phyloP scores from a whole-genome alignment of 441 rosid genomes.

The Jatropha multifida region DNA sequence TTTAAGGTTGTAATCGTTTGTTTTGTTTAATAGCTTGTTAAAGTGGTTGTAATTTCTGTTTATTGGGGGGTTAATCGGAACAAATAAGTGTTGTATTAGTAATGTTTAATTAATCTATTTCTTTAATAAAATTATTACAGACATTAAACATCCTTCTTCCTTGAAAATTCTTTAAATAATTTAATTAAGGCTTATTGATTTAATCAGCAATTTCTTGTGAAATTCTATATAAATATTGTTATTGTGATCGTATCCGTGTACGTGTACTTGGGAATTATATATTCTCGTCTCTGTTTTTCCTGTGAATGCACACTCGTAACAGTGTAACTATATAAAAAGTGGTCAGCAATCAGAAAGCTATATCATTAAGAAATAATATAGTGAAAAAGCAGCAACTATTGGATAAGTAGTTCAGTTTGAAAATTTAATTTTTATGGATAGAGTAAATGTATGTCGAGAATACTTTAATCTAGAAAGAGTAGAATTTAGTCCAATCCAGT shows the following conservation, averaged over 20 bases:
- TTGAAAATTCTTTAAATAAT: not conserved
- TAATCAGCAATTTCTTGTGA: too few relatives aligned
- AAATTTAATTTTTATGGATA: too few relatives aligned
- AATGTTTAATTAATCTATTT: not conserved
- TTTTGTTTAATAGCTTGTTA: not conserved
- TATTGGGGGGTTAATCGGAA: not conserved
- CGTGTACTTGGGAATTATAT: too few relatives aligned
- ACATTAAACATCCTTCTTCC: not conserved
- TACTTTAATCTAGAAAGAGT: too few relatives aligned
- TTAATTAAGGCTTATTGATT: too few relatives aligned
- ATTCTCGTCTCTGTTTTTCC: not conserved
- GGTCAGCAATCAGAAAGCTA: too few relatives aligned
- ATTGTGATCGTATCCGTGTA: too few relatives aligned
- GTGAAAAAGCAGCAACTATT: too few relatives aligned
- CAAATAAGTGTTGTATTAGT: not conserved
- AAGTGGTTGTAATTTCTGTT: not conserved
- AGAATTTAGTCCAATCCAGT: too few relatives aligned
- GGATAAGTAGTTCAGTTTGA: too few relatives aligned
- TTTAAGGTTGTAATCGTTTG: not conserved
- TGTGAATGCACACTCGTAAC: not conserved
- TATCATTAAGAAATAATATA: not conserved
- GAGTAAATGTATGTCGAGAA: too few relatives aligned
- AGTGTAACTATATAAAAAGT: not conserved
- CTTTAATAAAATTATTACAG: not conserved
- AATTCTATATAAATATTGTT: too few relatives aligned